Percentiles rank a stretch among this genome's conserved stretches.
phyloP scores from a whole-genome alignment of 345 rosid genomes.

The Rhizophora apiculata region DNA sequence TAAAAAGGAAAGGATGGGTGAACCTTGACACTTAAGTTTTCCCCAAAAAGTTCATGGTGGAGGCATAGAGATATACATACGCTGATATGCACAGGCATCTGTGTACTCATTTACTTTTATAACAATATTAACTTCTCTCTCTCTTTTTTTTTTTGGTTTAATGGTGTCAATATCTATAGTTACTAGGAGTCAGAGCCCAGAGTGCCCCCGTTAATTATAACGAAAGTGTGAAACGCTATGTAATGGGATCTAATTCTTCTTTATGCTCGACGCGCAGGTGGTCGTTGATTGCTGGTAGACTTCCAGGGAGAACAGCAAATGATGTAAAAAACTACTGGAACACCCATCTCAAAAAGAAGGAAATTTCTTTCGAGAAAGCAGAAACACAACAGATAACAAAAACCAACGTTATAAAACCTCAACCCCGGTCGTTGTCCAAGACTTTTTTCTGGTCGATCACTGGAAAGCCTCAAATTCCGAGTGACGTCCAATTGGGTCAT shows the following conservation, averaged over 20 bases:
- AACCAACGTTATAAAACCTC: conserved; percentile 23
- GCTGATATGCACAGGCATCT: too few relatives aligned
- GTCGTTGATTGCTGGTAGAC: conserved; percentile 47
- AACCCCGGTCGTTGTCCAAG: conserved; percentile 23
- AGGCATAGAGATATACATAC: too few relatives aligned
- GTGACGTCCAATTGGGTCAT: neutral
- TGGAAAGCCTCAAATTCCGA: conserved; percentile 48
- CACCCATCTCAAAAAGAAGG: conserved; percentile 4
- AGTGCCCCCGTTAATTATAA: too few relatives aligned
- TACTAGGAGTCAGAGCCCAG: too few relatives aligned
- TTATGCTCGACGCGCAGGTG: conserved; percentile 16
- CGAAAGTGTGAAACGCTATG: too few relatives aligned
- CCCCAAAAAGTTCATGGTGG: too few relatives aligned
- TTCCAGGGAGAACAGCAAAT: conserved; percentile 48
- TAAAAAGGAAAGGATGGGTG: too few relatives aligned
- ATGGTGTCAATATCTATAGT: too few relatives aligned
- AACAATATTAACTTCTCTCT: too few relatives aligned
- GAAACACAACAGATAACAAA: neutral
- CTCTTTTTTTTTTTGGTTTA: too few relatives aligned
- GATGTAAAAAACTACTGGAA: conserved; percentile 41
- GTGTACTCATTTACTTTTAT: too few relatives aligned
- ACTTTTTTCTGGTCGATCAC: conserved; percentile 34
- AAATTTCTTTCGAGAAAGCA: neutral
- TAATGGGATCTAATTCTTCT: neutral
- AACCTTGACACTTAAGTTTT: too few relatives aligned